Conservation (phyloP, 805 yeast species). For the Clavispora phyllophila region DNA sequence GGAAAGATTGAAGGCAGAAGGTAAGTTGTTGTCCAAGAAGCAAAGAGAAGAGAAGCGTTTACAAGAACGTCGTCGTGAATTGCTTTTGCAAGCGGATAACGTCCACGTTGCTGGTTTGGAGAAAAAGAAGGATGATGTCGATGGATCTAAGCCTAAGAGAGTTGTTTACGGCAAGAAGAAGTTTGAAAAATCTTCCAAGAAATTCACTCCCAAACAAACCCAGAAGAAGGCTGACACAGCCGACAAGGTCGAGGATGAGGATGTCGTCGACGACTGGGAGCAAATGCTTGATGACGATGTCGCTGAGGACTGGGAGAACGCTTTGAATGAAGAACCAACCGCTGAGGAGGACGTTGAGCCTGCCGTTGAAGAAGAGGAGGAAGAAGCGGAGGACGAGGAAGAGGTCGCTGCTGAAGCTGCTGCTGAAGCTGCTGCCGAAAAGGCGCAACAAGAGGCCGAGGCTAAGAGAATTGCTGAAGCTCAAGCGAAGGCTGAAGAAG, state of each 20-base stretch:
- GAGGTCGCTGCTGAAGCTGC: constrained; percentile 11
- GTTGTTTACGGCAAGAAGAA: constrained; percentile 71
- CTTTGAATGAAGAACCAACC: constrained; percentile 25
- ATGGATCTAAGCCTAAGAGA: constrained; percentile 50
- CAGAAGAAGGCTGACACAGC: constrained; percentile 12
- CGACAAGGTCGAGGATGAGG: constrained; percentile 21
- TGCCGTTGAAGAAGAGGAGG: constrained; percentile 18
- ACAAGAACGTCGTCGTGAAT: constrained; percentile 85
- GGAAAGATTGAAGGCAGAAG: constrained; percentile 94
- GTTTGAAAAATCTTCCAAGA: constrained; percentile 40
- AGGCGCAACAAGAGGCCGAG: constrained; percentile 20
- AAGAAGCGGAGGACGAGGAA: constrained; percentile 20
- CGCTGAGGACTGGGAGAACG: constrained; percentile 46
- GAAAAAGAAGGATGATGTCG: constrained; percentile 18
- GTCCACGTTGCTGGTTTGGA: constrained; percentile 71
- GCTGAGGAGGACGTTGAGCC: constrained; percentile 22
- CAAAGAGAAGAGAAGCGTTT: constrained; percentile 89
- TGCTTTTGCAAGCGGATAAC: constrained; percentile 68
- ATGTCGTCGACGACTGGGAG: constrained; percentile 19
- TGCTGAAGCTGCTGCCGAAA: constrained; percentile 12
- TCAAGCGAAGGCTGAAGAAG: constrained; percentile 30
- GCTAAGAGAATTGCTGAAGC: constrained; percentile 11
- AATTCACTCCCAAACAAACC: constrained; percentile 26
- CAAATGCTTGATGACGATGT: constrained; percentile 41
- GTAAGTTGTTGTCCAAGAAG: constrained; percentile 87